These are phyloP conservation scores for Amanita jacksonii DNA, from an alignment of 768 basidiomycete genomes.

Conservation along the genomic window DNA sequence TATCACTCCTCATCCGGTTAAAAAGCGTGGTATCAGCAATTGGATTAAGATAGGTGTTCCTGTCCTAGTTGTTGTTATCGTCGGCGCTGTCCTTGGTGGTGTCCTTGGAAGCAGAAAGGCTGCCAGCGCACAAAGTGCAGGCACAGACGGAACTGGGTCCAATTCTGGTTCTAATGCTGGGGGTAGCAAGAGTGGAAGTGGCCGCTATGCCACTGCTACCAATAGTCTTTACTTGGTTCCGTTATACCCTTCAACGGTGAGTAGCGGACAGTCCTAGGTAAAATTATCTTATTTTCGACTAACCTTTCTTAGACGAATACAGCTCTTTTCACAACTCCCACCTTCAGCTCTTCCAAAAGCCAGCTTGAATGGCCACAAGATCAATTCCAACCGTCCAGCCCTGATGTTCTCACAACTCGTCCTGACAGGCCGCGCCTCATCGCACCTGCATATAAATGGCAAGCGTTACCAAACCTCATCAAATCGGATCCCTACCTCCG, in stretches of 20 bases:
- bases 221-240: constrained; percentile 74
- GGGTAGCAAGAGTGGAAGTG: constrained; percentile 50
- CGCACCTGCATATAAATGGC: constrained; percentile 90
- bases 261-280: constrained; percentile 26
- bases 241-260: constrained; percentile 80
- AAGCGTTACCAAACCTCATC: constrained; percentile 69
- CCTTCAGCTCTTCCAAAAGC: constrained; percentile 52
- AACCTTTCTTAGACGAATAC: constrained; percentile 52
- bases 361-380: constrained; percentile 72
- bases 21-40: constrained; percentile 43
- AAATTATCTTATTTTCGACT: background rate
- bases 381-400: constrained; percentile 57
- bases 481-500: constrained; percentile 75
- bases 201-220: constrained; percentile 69
- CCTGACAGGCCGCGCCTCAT: constrained; percentile 84
- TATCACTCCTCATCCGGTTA: constrained; percentile 42
- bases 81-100: constrained; percentile 66
- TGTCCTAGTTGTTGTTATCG: constrained; percentile 49
- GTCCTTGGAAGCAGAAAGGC: constrained; percentile 59
- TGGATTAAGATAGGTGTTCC: constrained; percentile 77
- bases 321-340: constrained; percentile 61
- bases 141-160: constrained; percentile 41
- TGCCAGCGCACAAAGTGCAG: constrained; percentile 24
- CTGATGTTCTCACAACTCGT: constrained; percentile 51
- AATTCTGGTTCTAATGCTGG: constrained; percentile 22